Conservation (phyloP, 2,329 filamentous ascomycete species). For the Phyllosticta citriasiana region DNA sequence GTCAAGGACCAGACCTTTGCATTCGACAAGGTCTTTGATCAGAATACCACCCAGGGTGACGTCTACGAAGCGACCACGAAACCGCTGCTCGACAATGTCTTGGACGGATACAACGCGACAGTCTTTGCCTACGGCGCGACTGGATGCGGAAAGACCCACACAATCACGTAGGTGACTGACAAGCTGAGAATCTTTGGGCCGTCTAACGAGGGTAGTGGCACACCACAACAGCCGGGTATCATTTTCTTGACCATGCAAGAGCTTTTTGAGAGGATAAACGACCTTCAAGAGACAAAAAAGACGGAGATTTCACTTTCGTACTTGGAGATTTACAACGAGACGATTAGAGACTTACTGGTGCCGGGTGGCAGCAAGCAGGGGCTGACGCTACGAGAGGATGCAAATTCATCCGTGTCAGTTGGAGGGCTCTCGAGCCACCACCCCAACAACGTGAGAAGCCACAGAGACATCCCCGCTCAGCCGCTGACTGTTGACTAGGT, state of each 20-base stretch:
- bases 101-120: conserved; percentile 97
- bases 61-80: conserved; percentile 92
- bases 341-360: conserved; percentile 88
- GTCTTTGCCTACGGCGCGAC: conserved; percentile 98
- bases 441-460: conserved; percentile 62
- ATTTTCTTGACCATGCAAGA: conserved; percentile 99
- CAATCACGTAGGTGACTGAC: conserved; percentile 49
- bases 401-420: conserved; percentile 85
- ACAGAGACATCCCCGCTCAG: not conserved
- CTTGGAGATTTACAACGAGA: conserved; percentile 98
- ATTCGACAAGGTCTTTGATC: conserved; percentile 95
- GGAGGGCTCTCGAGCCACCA: conserved; percentile 83
- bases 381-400: conserved; percentile 88
- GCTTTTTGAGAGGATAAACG: conserved; percentile 90
- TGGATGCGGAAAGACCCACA: conserved; percentile 97
- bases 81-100: conserved; percentile 80
- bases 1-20: conserved; percentile 97
- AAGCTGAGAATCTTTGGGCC: conserved; percentile 10
- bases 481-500: conserved; percentile 26
- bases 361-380: conserved; percentile 72
- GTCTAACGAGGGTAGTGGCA: conserved; percentile 44
- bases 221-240: conserved; percentile 84
- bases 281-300: conserved; percentile 72
- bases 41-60: conserved; percentile 82
- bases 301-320: conserved; percentile 91